phyloP scores from a whole-genome alignment of 192 early-diverging fungal species.

The Coemansia sp. region DNA sequence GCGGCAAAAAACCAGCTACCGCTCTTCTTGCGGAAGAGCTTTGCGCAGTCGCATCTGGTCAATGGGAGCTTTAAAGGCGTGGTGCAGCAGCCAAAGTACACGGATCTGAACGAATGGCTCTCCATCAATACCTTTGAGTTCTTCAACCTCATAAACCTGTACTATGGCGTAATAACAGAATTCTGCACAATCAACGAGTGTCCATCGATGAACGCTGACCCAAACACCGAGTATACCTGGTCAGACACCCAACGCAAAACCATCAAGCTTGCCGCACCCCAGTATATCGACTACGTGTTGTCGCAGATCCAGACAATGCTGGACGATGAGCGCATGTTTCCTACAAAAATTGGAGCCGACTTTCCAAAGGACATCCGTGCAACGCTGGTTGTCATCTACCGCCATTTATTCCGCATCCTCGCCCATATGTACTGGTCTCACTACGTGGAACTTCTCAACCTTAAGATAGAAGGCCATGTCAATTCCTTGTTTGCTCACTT shows the following conservation, averaged over 20 bases:
- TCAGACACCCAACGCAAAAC: slow-evolving; percentile 79
- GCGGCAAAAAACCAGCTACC: slow-evolving; percentile 34
- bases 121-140: slow-evolving; percentile 89
- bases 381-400: slow-evolving; percentile 71
- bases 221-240: slow-evolving; percentile 87
- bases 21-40: slow-evolving; percentile 66
- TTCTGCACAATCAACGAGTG: slow-evolving; percentile 83
- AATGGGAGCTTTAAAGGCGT: slow-evolving; percentile 91
- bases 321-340: slow-evolving; percentile 89
- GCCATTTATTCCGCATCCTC: slow-evolving; percentile 85
- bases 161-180: slow-evolving; percentile 84
- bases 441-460: slow-evolving; percentile 79
- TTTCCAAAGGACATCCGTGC: slow-evolving; percentile 79
- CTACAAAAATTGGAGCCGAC: slow-evolving; percentile 86
- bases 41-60: slow-evolving; percentile 72
- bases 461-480: slow-evolving; percentile 84
- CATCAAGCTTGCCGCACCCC: slow-evolving; percentile 85
- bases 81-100: slow-evolving; percentile 84
- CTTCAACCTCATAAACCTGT: slow-evolving; percentile 87
- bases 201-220: slow-evolving; percentile 82
- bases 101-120: slow-evolving; percentile 93
- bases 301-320: slow-evolving; percentile 82
- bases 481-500: slow-evolving; percentile 98
- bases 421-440: slow-evolving; percentile 93
- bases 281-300: slow-evolving; percentile 93